Evolutionary conservation across 192 early-diverging fungal species (phyloP), one percentile per base, ranked within the genome.

Genomic region (Physocladia obscura): DNA sequence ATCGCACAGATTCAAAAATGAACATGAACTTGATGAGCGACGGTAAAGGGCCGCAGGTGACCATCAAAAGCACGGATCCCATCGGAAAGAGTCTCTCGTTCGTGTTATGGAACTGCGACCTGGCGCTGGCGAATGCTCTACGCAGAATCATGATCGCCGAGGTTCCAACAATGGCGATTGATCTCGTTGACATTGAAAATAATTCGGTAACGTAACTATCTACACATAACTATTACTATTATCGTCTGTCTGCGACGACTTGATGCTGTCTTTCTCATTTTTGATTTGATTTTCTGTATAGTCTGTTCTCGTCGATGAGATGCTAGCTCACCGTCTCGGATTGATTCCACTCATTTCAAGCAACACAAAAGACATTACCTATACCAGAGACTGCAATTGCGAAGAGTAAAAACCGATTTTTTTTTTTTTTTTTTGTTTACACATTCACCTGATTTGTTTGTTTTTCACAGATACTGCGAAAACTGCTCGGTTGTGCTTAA

Each of bases 121-220:
- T 96, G 58, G 86, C 91, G 71, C 84, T 98, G 4, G 95, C 97
- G 32, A 98, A 98, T 78, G 85, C 94, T 17, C 76, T 98, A 24
- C 87, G 97, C 51, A 84, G 97, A 54, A 82, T 90, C n/a, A 97
- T 98, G 95, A 94, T 98, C 68, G 90, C 95, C 24, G 97, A 98
- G 74, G 95, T 98, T 22, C 92, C 95, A 13, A 98, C 97, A 3
- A 94, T 98, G 74, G 97, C 97, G 3, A 97, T 98, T 55, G 97
- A 98, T 70, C 84, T 96, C 82, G 97, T 98, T 19, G 90, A 97
- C 70, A 91, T 98, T 74, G 90, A 94, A 57, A 85, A 82, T 8
- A 98, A 98, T 81, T 92, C 40, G 40, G 40, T 44, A 44, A 13
- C 40, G 8, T 44, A 15, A n/a, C 13, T 47, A n/a, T 15, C 13